Evolutionary conservation across 768 basidiomycete species (phyloP).

Genomic region (Boletus rufocinnamomeus): DNA sequence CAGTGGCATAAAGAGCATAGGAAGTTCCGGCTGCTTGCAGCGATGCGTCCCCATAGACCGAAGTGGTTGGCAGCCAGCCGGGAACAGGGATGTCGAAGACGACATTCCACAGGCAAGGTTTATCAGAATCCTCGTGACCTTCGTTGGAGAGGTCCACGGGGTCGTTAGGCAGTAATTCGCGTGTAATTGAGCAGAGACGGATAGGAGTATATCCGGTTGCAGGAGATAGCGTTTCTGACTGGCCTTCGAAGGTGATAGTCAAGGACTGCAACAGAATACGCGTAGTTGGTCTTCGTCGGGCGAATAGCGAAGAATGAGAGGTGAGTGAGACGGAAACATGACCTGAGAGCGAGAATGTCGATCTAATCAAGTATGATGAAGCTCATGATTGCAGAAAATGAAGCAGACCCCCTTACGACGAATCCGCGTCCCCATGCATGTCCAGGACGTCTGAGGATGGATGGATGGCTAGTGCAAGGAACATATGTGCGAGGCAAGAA

Average conservation of each 20-base stretch:
- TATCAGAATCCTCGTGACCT: conserved; percentile 55
- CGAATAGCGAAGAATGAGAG: conserved; percentile 58
- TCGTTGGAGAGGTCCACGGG: conserved; percentile 66
- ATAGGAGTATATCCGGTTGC: conserved; percentile 65
- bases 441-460: conserved; percentile 59
- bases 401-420: conserved; percentile 48
- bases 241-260: conserved; percentile 80
- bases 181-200: conserved; percentile 67
- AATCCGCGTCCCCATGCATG: conserved; percentile 70
- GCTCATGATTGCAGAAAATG: conserved; percentile 2
- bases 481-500: conserved; percentile 48
- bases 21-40: conserved; percentile 55
- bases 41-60: conserved; percentile 45
- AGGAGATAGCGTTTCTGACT: conserved; percentile 70
- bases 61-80: conserved; percentile 81
- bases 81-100: conserved; percentile 84
- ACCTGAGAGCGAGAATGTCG: conserved; percentile 86
- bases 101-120: conserved; percentile 68
- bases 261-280: conserved; percentile 68
- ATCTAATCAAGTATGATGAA: conserved; percentile 45
- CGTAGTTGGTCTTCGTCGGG: conserved; percentile 46
- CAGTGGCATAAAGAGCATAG: conserved; percentile 69
- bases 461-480: conserved; percentile 63
- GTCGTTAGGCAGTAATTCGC: conserved; percentile 52
- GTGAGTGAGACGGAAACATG: conserved; percentile 68